These are phyloP conservation scores for Quercus agrifolia DNA, from an alignment of 306 rosid species.

Conservation along the genomic window DNA sequence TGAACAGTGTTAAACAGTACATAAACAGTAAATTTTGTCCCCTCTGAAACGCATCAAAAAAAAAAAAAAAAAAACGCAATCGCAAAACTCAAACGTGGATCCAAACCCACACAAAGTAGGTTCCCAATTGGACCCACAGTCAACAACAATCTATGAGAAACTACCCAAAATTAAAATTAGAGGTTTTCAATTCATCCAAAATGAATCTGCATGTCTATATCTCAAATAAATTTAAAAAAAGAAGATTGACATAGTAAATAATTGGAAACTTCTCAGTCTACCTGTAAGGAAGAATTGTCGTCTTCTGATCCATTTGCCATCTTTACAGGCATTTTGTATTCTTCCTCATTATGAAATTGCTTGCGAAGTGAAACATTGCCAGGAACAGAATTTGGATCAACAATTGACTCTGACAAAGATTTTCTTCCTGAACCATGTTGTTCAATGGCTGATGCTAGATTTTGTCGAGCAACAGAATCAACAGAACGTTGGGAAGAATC, in stretches of 20 bases:
- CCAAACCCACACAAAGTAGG: too few relatives aligned
- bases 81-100: too few relatives aligned
- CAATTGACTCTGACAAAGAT: slow-evolving; percentile 66
- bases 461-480: slow-evolving; percentile 67
- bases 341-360: slow-evolving; percentile 73
- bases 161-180: background rate
- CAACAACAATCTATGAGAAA: background rate
- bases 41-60: too few relatives aligned
- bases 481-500: slow-evolving; percentile 56
- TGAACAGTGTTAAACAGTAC: too few relatives aligned
- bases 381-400: slow-evolving; percentile 49
- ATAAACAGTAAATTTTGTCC: too few relatives aligned
- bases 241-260: background rate
- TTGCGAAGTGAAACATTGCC: slow-evolving; percentile 64
- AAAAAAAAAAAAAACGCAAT: too few relatives aligned
- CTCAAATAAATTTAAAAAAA: background rate
- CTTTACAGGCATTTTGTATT: slow-evolving; percentile 47
- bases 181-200: too few relatives aligned
- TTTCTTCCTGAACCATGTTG: slow-evolving; percentile 86
- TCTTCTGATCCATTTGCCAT: slow-evolving; percentile 58
- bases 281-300: slow-evolving; percentile 56
- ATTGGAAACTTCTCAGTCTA: slow-evolving; percentile 21
- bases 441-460: slow-evolving; percentile 72
- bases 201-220: background rate
- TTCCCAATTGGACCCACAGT: background rate